Base-by-base conservation (phyloP, 2,329 filamentous ascomycete species). In the Fusarium circinatum region DNA sequence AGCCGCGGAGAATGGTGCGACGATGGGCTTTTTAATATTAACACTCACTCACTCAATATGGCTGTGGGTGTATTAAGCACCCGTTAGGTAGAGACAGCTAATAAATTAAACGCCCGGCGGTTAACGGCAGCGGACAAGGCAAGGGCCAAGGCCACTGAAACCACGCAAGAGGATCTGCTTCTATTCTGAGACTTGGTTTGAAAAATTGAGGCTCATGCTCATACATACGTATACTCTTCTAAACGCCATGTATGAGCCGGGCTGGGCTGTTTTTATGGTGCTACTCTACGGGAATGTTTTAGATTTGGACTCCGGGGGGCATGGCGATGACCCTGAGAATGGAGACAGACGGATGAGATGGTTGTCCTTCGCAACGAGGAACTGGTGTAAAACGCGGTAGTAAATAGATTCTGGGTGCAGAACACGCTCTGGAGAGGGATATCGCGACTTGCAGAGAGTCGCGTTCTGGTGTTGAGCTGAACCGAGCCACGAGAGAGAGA, bases 1-100 rank as follows among this genome's bases (percentile, higher is more conserved):
- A 79, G 64, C 75, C 77, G 77, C 77, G 62, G 68, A 39, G 48
- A 51, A 73, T 75, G 68, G 68, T 77, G 72, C 74, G 75, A 70
- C 59, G n/a, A 49, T 58, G 62, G 56, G 45, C 57, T 64, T 60
- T 59, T 76, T 75, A 63, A 69, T 68, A 73, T 41, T 14, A 57
- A 42, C 8, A 30, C 30, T 30, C 30, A 30, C 30, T 30, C 36
- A 36, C 32, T 26, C 41, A 34, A 64, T 30, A 44, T 45, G 14
- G 17, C 17, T 17, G 34, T 45, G 55, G 41, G 38, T 45, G 51
- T 62, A 41, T 15, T 75, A 75, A 75, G 73, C 73, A 72, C 73
- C 73, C 65, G 65, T 75, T 38, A 61, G 45, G 44, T 59, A 22
- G 34, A 38, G 36, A 44, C 39, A n/a, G 34, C 34, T 26, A 42